phyloP scores from a whole-genome alignment of 2,329 filamentous ascomycete species.

The Aureobasidium sp. region DNA sequence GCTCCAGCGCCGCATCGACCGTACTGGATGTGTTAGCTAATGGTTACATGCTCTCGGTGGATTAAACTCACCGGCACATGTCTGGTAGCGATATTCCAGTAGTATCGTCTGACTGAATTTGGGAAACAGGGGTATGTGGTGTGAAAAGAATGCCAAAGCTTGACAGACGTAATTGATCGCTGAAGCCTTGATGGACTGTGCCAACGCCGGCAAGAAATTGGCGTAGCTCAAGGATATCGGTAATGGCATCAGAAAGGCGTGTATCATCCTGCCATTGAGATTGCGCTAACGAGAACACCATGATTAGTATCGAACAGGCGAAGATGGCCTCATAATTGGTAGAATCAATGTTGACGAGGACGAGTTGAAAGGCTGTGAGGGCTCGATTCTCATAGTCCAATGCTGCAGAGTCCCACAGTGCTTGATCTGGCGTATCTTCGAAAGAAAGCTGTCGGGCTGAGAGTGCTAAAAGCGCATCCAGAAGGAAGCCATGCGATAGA shows the following conservation, averaged over 20 bases:
- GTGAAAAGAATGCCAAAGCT: not conserved
- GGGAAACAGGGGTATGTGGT: not conserved
- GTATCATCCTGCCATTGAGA: not conserved
- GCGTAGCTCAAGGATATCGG: not conserved
- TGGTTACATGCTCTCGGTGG: not conserved
- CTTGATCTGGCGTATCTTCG: not conserved
- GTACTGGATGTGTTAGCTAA: not conserved
- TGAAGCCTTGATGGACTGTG: not conserved
- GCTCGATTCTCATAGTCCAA: constrained; percentile 4
- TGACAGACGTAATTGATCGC: not conserved
- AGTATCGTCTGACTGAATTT: not conserved
- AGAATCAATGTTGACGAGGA: not conserved
- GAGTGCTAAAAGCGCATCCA: not conserved
- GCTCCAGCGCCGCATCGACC: not conserved
- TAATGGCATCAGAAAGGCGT: not conserved
- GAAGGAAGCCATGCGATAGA: not conserved
- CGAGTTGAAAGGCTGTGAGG: not conserved
- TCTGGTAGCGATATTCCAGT: not conserved
- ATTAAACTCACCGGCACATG: not conserved
- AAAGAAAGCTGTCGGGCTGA: not conserved
- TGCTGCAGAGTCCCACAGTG: not conserved
- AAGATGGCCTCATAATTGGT: not conserved
- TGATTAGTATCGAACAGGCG: not conserved
- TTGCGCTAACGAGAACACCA: not conserved
- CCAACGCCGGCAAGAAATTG: not conserved